These are phyloP conservation scores for Pseudonitzschia multiseries DNA, from an alignment of 108 stramenopile species.

Conservation along the genomic window DNA sequence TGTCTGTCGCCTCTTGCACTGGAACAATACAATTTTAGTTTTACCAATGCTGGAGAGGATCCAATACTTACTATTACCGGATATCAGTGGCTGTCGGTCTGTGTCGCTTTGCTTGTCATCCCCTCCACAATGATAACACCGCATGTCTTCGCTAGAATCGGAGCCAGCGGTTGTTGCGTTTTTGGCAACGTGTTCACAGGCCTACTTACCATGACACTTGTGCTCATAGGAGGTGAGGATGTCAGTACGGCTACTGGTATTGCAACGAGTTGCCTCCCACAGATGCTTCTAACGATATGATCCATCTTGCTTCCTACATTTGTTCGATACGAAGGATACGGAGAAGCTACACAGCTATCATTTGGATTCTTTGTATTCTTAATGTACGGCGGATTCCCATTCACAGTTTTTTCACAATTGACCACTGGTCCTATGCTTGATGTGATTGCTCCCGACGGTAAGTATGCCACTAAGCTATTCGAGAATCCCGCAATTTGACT, in stretches of 20 bases:
- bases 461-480: background rate
- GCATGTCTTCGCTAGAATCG: conserved; percentile 34
- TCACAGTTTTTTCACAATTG: conserved; percentile 54
- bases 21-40: conserved; percentile 37
- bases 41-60: conserved; percentile 27
- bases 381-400: conserved; percentile 54
- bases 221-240: conserved; percentile 37
- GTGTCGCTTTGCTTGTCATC: conserved; percentile 48
- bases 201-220: conserved; percentile 38
- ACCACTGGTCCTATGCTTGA: conserved; percentile 62
- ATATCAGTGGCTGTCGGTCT: conserved; percentile 53
- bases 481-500: too few relatives aligned
- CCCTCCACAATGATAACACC: conserved; percentile 51
- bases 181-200: conserved; percentile 48
- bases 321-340: background rate
- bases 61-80: conserved; percentile 46
- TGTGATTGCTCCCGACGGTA: conserved; percentile 43
- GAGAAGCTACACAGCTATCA: conserved; percentile 28
- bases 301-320: background rate
- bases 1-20: conserved; percentile 56
- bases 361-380: conserved; percentile 49
- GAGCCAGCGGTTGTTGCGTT: conserved; percentile 51
- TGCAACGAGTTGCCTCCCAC: too few relatives aligned
- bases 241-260: background rate
- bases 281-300: too few relatives aligned